Evolutionary conservation across 2,329 filamentous ascomycete genomes (phyloP).

Genomic region (Paecilomyces variotii): DNA sequence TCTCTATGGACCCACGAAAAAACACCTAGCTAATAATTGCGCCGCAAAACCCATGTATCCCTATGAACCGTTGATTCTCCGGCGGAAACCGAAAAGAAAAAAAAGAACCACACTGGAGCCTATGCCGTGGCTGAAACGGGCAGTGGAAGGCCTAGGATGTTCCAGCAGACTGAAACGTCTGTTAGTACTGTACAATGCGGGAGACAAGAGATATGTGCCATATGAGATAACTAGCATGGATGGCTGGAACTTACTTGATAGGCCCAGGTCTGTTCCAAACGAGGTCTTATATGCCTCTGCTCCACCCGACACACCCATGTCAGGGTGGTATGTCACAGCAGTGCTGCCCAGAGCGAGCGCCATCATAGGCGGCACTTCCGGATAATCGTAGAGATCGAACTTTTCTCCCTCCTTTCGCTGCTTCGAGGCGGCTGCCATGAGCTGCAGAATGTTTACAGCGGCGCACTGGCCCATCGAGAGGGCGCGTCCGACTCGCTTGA

Average conservation of each 20-base stretch:
- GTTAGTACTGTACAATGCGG: not conserved
- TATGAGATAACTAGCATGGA: not conserved
- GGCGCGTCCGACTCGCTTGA: constrained; percentile 69
- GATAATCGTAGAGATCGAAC: not conserved
- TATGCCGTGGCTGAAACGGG: not conserved
- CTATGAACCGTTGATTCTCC: not conserved
- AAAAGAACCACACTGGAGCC: not conserved
- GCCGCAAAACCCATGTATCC: not conserved
- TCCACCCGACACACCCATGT: not conserved
- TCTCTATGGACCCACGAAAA: not conserved
- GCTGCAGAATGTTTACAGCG: constrained; percentile 59
- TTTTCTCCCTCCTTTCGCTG: not conserved
- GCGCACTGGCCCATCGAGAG: constrained; percentile 65
- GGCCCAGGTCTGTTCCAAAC: not conserved
- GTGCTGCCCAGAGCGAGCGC: not conserved
- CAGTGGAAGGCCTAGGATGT: not conserved
- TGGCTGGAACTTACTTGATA: not conserved
- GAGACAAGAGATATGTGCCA: not conserved
- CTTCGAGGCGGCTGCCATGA: not conserved
- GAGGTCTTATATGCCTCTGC: constrained; percentile 1
- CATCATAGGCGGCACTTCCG: not conserved
- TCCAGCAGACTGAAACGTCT: not conserved
- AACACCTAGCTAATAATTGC: not conserved
- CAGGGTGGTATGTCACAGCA: not conserved
- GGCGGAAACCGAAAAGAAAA: not conserved